A percentile compares a stretch with the other conserved stretches of the same genome.
Evolutionary conservation across 1,139 yeast species (phyloP).

Genomic region (Groenewaldozyma sp.): DNA sequence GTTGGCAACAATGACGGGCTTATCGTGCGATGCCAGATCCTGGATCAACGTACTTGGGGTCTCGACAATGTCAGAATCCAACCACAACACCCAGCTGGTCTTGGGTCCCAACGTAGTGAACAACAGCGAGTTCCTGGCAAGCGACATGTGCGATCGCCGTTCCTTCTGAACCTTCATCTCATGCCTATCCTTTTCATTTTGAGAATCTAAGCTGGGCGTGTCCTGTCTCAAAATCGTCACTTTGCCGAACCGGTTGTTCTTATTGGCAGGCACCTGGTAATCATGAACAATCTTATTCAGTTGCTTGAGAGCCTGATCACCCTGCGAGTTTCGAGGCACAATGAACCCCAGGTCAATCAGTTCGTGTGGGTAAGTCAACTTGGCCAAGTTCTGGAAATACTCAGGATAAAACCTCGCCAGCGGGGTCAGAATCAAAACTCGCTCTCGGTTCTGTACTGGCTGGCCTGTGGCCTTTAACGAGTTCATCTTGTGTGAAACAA

Average conservation of each 20-base stretch:
- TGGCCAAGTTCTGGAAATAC: slow-evolving; percentile 78
- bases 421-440: slow-evolving; percentile 78
- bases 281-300: slow-evolving; percentile 69
- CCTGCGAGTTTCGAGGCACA: slow-evolving; percentile 70
- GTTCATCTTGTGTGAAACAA: slow-evolving; percentile 78
- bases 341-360: slow-evolving; percentile 85
- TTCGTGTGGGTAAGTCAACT: slow-evolving; percentile 72
- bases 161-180: slow-evolving; percentile 70
- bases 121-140: slow-evolving; percentile 83
- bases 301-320: slow-evolving; percentile 63
- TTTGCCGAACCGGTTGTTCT: slow-evolving; percentile 53
- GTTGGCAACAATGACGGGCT: slow-evolving; percentile 82
- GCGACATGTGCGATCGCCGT: slow-evolving; percentile 83
- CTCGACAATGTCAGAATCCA: slow-evolving; percentile 89
- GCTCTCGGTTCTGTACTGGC: slow-evolving; percentile 67
- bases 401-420: slow-evolving; percentile 74
- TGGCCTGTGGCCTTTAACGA: slow-evolving; percentile 58
- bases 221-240: slow-evolving; percentile 88
- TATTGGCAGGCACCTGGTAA: slow-evolving; percentile 48
- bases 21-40: slow-evolving; percentile 79
- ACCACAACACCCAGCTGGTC: slow-evolving; percentile 93
- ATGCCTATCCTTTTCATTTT: slow-evolving; percentile 69
- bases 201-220: slow-evolving; percentile 51
- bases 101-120: slow-evolving; percentile 85
- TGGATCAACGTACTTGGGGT: slow-evolving; percentile 74